Conservation (phyloP, 495 filamentous ascomycete genomes). For the Penicillium robsamsonii region DNA sequence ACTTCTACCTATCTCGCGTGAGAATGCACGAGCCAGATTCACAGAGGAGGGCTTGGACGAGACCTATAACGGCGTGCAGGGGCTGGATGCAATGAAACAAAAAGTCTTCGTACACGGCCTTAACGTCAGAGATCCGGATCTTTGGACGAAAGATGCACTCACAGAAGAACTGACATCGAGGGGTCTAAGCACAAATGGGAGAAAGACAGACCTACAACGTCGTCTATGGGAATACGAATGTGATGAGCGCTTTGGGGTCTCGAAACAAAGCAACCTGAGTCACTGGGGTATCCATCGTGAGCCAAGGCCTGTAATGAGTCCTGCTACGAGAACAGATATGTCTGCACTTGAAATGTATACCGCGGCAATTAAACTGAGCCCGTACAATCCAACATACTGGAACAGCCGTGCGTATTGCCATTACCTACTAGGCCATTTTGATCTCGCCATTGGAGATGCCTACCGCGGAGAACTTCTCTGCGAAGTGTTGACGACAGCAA, state of each 20-base stretch:
- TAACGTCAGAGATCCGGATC: neutral
- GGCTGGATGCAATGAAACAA: neutral
- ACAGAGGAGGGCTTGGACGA: constrained; percentile 1
- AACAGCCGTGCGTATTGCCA: constrained; percentile 67
- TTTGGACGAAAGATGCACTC: constrained; percentile 4
- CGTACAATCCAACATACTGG: constrained; percentile 72
- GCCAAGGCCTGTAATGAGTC: constrained; percentile 16
- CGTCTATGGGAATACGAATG: constrained; percentile 11
- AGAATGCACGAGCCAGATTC: constrained; percentile 6
- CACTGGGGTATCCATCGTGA: constrained; percentile 25
- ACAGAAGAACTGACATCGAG: constrained; percentile 5
- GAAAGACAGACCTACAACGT: neutral
- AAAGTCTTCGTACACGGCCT: constrained; percentile 3
- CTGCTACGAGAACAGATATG: constrained; percentile 9
- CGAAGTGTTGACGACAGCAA: constrained; percentile 26
- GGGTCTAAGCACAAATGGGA: neutral
- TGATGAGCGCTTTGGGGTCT: constrained; percentile 12
- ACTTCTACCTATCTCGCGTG: constrained; percentile 8
- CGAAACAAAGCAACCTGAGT: constrained; percentile 20
- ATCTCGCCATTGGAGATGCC: constrained; percentile 78
- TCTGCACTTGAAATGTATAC: constrained; percentile 38
- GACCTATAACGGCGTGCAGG: constrained; percentile 1
- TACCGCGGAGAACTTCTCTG: constrained; percentile 74
- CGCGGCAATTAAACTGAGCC: constrained; percentile 38
- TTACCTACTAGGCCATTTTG: constrained; percentile 70